Percentiles rank a stretch among this genome's conserved stretches.
Conservation (phyloP, 176 grass and related monocot species). For the Carex kokanica region DNA sequence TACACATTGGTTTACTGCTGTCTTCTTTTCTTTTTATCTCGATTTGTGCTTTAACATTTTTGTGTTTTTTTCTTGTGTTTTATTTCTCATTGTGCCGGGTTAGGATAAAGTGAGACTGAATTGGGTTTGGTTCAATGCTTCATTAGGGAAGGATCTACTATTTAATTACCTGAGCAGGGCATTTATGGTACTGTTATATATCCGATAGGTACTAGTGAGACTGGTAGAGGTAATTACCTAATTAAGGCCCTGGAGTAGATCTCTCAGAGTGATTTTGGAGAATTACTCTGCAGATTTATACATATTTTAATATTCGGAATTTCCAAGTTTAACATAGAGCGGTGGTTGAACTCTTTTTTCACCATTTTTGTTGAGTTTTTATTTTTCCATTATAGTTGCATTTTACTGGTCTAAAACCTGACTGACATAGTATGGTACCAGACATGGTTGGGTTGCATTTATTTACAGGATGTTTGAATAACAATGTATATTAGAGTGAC, state of each 20-base stretch:
- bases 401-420: not conserved
- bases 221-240: not conserved
- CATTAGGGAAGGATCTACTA: not conserved
- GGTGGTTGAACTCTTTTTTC: not conserved
- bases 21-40: not conserved
- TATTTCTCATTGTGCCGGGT: not conserved
- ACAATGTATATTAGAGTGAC: not conserved
- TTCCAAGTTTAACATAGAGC: not conserved
- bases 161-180: not conserved
- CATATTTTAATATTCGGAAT: not conserved
- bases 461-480: not conserved
- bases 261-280: not conserved
- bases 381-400: not conserved
- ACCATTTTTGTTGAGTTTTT: not conserved
- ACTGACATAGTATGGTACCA: not conserved
- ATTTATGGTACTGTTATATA: not conserved
- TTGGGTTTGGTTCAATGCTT: not conserved
- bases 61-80: not conserved
- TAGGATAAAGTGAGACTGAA: not conserved
- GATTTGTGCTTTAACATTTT: not conserved
- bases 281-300: not conserved
- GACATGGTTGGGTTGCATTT: not conserved
- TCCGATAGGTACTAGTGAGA: not conserved
- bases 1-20: not conserved
- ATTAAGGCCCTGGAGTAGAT: not conserved